phyloP scores from a whole-genome alignment of 768 basidiomycete species.

The Lenzites betulinus region DNA sequence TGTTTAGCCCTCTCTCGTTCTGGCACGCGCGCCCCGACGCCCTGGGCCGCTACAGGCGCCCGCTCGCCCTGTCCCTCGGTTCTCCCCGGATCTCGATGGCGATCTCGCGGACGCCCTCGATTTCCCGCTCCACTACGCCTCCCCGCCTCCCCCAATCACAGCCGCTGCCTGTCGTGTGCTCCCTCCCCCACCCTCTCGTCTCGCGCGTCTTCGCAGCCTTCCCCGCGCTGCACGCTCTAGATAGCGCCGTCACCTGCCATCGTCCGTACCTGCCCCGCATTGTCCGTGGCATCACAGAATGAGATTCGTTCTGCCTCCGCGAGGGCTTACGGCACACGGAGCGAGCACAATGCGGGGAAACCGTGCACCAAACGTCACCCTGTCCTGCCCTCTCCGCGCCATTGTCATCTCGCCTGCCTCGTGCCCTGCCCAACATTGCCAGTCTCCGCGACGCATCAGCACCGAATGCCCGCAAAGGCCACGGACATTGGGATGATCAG shows the following conservation, averaged over 20 bases:
- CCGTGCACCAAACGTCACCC: background rate
- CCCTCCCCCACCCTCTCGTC: background rate
- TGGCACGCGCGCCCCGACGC: background rate
- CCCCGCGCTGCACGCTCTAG: no score
- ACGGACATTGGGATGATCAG: background rate
- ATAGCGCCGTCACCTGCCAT: no score
- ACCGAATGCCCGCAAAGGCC: background rate
- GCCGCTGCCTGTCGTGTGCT: background rate
- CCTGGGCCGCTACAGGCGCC: background rate
- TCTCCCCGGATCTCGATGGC: slow-evolving; percentile 7
- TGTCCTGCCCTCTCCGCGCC: background rate
- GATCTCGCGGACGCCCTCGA: slow-evolving; percentile 10
- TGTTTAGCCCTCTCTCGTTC: slow-evolving; percentile 1
- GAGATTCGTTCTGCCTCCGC: background rate
- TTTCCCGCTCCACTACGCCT: slow-evolving; percentile 15
- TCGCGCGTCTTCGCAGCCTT: background rate
- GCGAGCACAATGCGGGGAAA: slow-evolving; percentile 5
- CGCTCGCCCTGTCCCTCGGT: background rate
- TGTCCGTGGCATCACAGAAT: background rate
- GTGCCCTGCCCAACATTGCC: background rate
- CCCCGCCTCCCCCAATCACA: background rate
- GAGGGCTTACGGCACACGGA: slow-evolving; percentile 6
- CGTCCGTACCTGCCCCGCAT: slow-evolving; percentile 10
- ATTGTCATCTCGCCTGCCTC: background rate
- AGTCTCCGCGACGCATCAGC: background rate